Base-by-base conservation (phyloP, 768 basidiomycete genomes). In the Cyclocybe aegerita region DNA sequence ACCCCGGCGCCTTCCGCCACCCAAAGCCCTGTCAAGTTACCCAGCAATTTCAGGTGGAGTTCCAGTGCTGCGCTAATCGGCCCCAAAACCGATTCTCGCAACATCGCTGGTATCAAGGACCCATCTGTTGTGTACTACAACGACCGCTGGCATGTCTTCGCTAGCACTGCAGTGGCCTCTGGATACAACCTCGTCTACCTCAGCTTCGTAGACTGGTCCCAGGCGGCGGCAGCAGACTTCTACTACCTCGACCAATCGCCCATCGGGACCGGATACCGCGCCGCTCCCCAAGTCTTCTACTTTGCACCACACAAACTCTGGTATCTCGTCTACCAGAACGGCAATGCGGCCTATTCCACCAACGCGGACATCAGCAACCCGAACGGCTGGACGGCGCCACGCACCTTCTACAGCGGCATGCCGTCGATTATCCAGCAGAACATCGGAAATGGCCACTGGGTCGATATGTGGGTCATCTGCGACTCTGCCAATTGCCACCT, bases 391-490 rank as follows among this genome's bases (percentile, higher is more conserved):
- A 51, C 48, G 6, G 49, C 55, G 7, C 37, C 54, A 2, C 55
- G 57, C 31, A 53, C 48, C 9, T 57, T 61, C 49, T 59, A 51
- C 49, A 40, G 37, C 42, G 41, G 32, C 2, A 53, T 40, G 16
- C 55, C 55, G 3, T n/a, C 32, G 14, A 61, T 57, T 17, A 48
- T 59, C 43, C 8, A n/a, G 31, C 43, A 53, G 32, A 57, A 59
- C 40, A 61, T 61, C 16, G 58, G 57, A 1, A 42, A 41, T 32
- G 58, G 56, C 7, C 53, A 56, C 31, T 59, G 58, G 60, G 45
- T 61, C 12, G 60, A 61, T 48, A 56, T 61, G 53, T 61, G 60
- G 60, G 60, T 59, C 35, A 61, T 61, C 38, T 61, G 60, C 39
- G 60, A 61, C 50, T 29, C 47, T 7, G 4, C 52, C 2, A 57